Evolutionary conservation across 2,329 filamentous ascomycete species (phyloP), one percentile per base, ranked within the genome.

Genomic region (Ambrosiella cleistominuta): DNA sequence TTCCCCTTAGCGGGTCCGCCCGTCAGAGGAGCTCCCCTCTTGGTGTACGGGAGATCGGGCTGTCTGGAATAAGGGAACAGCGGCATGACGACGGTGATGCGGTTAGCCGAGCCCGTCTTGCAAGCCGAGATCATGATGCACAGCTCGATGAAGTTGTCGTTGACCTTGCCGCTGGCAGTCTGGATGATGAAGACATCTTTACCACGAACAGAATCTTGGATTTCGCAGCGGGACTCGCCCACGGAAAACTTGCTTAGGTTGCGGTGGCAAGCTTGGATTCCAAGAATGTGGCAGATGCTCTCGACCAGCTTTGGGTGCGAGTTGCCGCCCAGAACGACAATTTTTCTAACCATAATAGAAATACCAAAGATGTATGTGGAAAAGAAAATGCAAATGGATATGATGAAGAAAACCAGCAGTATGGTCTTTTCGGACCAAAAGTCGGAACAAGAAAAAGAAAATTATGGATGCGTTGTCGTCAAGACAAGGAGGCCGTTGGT

Each of bases 161-260:
- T 98, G 72, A 96, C 88, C 66, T 86, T 86, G 63, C 88, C 89
- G 64, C 88, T 88, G 64, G 88, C 89, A 47, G 88, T 93, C 72
- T 97, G 91, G 66, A 98, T 88, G 68, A 97, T 96, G 74, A 94
- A 98, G 69, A 96, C 93, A 81, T 98, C 93, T 71, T 98, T 98
- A 65, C 88, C 93, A 65, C 93, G 86, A 56, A 98, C 93, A 12
- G 89, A 95, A 71, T 98, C 93, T 69, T 90, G 80, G 67, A 98
- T 95, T 71, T 97, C 93, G 62, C 95, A 91, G 58, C 91, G 83
- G 64, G 87, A 95, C 74, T 97, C 93, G 64, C 93, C 93, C 56
- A 93, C 88, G 38, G 89, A 88, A 74, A 98, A 98, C 73, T 96
- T 96, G 68, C 77, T 80, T 54, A 97, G 81, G 62, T 90, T 82